Evolutionary conservation across 2,329 filamentous ascomycete species (phyloP).

Genomic region (Cercospora nicotianae): DNA sequence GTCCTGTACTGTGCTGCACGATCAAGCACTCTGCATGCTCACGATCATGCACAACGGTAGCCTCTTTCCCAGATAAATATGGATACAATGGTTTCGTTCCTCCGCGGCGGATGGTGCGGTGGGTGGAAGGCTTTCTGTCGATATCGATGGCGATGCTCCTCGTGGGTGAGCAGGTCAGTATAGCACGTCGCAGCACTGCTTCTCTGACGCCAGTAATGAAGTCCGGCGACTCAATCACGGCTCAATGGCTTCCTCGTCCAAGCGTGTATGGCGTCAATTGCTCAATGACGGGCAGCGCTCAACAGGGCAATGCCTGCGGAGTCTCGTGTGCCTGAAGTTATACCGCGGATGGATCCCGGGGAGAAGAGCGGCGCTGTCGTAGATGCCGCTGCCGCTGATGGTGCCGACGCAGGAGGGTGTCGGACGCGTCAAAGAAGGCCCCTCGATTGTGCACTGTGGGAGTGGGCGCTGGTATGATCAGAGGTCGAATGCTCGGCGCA

Average conservation of each 20-base stretch:
- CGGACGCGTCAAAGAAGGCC: not conserved
- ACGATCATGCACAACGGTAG: slow-evolving; percentile 1
- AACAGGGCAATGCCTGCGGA: slow-evolving; percentile 13
- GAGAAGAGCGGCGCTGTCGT: not conserved
- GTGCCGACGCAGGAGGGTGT: not conserved
- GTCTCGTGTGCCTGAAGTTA: not conserved
- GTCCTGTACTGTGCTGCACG: not conserved
- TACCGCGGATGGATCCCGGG: not conserved
- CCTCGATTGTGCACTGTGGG: not conserved
- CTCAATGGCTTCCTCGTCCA: not conserved
- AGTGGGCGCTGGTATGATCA: not conserved
- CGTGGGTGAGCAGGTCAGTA: not conserved
- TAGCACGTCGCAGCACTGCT: not conserved
- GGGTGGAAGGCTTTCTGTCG: not conserved
- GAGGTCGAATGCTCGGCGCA: slow-evolving; percentile 6
- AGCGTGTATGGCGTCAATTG: slow-evolving; percentile 18
- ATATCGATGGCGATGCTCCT: not conserved
- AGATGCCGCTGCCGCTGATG: not conserved
- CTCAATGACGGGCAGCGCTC: slow-evolving; percentile 8
- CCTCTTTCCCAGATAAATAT: slow-evolving; percentile 6
- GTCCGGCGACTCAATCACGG: not conserved
- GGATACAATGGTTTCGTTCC: not conserved
- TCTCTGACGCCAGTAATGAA: not conserved
- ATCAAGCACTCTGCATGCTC: slow-evolving; percentile 12
- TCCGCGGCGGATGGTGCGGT: not conserved